Base-by-base conservation (phyloP, 169 alveolate genomes). In the Cryptosporidium sp. region DNA sequence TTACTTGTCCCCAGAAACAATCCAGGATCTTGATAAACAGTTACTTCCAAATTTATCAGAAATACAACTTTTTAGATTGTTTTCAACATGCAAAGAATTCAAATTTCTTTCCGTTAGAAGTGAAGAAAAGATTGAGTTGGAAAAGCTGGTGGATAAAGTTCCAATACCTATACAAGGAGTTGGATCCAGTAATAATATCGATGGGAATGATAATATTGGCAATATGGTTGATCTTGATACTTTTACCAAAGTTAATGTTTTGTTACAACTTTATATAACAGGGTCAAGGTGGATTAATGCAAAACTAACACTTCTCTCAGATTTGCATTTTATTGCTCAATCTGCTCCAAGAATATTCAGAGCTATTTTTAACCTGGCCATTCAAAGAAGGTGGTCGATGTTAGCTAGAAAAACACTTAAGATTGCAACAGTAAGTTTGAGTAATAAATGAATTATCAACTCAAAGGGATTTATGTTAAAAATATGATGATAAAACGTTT, bases 281-380 rank as follows among this genome's bases (percentile, higher is more conserved):
- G 95, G 97, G 91, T 94, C 97, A 89, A 97, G 97, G 91, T 94
- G 98, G 93, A 99, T 80, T 12, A 80, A 80, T 65, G 61, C 89
- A 9, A 80, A 65, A 14, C 65, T 80, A 8, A 80, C 89, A 4
- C 59, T 80, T 45, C 68, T 80, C 4, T 59, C 99, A n/a, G 99
- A 99, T 93, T 95, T 99, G 98, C 74, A 71, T 9, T 99, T 96
- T 92, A 96, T 99, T 16, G 97, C 98, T 70, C 99, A 98, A 92
- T 97, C 98, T 71, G 99, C 99, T 31, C 99, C 99, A 48, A 96
- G 99, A 84, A 98, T 99, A 65, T 93, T 98, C 93, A 95, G 99
- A 52, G 99, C 99, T 8, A 93, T 99, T 21, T 98, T 97, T 93
- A 99, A 98, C 92, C 96, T 99, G 18, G 93, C 99, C 50, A 85